A percentile compares a stretch with the other conserved stretches of the same genome.
Conservation (phyloP, 2,329 filamentous ascomycete genomes). For the Epichloe elymi region DNA sequence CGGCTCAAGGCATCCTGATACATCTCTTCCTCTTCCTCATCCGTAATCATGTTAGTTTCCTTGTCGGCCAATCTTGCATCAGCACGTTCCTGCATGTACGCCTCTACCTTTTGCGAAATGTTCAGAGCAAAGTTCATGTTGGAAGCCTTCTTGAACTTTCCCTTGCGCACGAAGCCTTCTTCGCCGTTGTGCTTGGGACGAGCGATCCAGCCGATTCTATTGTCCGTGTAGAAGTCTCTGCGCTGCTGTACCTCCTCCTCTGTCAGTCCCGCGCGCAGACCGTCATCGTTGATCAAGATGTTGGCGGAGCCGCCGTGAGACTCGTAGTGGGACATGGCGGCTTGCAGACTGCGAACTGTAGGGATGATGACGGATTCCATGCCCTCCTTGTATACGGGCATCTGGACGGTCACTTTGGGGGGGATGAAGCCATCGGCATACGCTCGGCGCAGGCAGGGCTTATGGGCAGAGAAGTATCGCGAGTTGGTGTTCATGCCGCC, state of each 20-base stretch:
- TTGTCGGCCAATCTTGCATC: slow-evolving; percentile 9
- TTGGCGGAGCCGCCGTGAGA: slow-evolving; percentile 30
- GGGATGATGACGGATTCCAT: slow-evolving; percentile 32
- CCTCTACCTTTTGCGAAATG: slow-evolving; percentile 48
- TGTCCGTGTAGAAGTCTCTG: slow-evolving; percentile 35
- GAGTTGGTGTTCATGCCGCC: slow-evolving; percentile 30
- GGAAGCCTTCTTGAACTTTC: slow-evolving; percentile 61
- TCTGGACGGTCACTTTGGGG: slow-evolving; percentile 23
- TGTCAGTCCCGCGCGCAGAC: slow-evolving; percentile 38
- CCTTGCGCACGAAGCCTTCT: slow-evolving; percentile 37
- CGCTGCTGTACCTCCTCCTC: slow-evolving; percentile 26
- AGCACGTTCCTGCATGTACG: slow-evolving; percentile 31
- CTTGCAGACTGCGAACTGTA: slow-evolving; percentile 33
- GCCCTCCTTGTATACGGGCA: slow-evolving; percentile 30
- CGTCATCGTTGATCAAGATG: slow-evolving; percentile 52
- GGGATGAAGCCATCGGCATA: slow-evolving; percentile 19
- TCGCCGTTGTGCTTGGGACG: slow-evolving; percentile 33
- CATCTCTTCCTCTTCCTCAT: slow-evolving; percentile 24
- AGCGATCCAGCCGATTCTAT: slow-evolving; percentile 33
- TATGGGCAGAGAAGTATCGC: slow-evolving; percentile 28
- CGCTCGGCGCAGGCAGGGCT: slow-evolving; percentile 19
- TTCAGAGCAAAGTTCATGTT: slow-evolving; percentile 64
- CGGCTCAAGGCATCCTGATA: slow-evolving; percentile 37
- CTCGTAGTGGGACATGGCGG: slow-evolving; percentile 37
- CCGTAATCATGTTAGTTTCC: slow-evolving; percentile 12